Percentiles rank a stretch among this genome's conserved stretches.
Evolutionary conservation across 2,329 filamentous ascomycete species (phyloP).

Genomic region (Colletotrichum sp.): DNA sequence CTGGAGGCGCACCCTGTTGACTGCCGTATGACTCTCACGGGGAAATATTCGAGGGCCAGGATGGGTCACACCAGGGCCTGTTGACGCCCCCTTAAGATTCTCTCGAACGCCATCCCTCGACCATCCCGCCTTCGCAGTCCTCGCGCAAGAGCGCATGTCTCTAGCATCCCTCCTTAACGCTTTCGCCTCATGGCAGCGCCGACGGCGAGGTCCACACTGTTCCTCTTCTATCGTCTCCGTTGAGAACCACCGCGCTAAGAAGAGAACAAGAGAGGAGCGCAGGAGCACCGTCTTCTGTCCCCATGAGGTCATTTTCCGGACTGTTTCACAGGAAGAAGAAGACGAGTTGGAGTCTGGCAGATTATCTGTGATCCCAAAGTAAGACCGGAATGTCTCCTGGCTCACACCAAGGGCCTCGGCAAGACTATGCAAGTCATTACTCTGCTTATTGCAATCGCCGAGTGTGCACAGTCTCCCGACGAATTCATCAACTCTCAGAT

Average conservation of each 20-base stretch:
- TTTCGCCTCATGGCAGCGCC: slow-evolving; percentile 44
- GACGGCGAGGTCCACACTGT: slow-evolving; percentile 32
- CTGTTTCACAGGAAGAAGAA: too few species aligned
- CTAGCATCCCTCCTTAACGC: slow-evolving; percentile 67
- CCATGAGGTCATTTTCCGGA: too few species aligned
- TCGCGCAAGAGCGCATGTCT: slow-evolving; percentile 59
- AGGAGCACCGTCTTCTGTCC: too few species aligned
- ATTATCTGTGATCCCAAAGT: slow-evolving; percentile 65
- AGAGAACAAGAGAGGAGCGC: too few species aligned
- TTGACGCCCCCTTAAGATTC: slow-evolving; percentile 43
- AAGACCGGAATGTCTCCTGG: slow-evolving; percentile 78
- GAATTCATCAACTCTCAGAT: slow-evolving; percentile 67
- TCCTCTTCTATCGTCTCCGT: slow-evolving; percentile 26
- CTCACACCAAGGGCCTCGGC: slow-evolving; percentile 90
- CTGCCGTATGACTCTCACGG: too few species aligned
- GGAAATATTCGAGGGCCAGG: too few species aligned
- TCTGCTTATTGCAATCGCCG: slow-evolving; percentile 75
- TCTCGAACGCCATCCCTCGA: slow-evolving; percentile 67
- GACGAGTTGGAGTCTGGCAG: not conserved
- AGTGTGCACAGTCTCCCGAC: slow-evolving; percentile 67
- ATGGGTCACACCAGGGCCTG: slow-evolving; percentile 10
- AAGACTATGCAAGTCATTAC: slow-evolving; percentile 94
- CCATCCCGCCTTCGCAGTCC: slow-evolving; percentile 61
- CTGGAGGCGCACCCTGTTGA: too few species aligned
- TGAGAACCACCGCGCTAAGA: too few species aligned